phyloP scores from a whole-genome alignment of 2,329 filamentous ascomycete species.

The Camptophora hylomeconis region DNA sequence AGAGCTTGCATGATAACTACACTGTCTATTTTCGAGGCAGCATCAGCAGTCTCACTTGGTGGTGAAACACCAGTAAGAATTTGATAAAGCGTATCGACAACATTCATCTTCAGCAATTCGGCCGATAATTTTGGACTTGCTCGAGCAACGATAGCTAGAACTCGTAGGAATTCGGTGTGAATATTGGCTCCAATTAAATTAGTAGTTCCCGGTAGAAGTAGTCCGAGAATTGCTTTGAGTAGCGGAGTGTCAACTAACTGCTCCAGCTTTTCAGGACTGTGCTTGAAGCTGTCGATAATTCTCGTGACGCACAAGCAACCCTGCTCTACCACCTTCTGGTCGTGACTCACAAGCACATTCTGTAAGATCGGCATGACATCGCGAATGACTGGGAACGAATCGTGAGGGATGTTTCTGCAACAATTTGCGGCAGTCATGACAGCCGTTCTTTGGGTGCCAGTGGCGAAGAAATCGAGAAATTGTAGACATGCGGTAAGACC shows the following conservation, averaged over 20 bases:
- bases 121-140: constrained; percentile 78
- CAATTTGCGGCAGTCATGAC: constrained; percentile 97
- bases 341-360: constrained; percentile 78
- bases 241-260: constrained; percentile 82
- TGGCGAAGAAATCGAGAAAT: constrained; percentile 94
- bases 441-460: constrained; percentile 88
- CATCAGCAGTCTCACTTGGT: constrained; percentile 62
- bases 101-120: constrained; percentile 87
- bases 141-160: constrained; percentile 78
- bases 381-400: constrained; percentile 79
- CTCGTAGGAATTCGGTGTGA: constrained; percentile 88
- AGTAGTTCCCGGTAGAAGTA: constrained; percentile 84
- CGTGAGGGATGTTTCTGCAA: constrained; percentile 89
- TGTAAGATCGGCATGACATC: constrained; percentile 95
- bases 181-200: constrained; percentile 90
- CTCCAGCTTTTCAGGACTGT: constrained; percentile 75
- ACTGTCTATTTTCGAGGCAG: constrained; percentile 79
- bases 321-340: constrained; percentile 94
- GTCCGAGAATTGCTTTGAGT: constrained; percentile 68
- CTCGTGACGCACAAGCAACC: constrained; percentile 89
- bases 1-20: constrained; percentile 98
- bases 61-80: constrained; percentile 93
- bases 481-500: constrained; percentile 91
- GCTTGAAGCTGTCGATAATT: constrained; percentile 93
- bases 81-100: constrained; percentile 94